phyloP scores from a whole-genome alignment of 345 rosid species.

The Anastatica hierochuntica region DNA sequence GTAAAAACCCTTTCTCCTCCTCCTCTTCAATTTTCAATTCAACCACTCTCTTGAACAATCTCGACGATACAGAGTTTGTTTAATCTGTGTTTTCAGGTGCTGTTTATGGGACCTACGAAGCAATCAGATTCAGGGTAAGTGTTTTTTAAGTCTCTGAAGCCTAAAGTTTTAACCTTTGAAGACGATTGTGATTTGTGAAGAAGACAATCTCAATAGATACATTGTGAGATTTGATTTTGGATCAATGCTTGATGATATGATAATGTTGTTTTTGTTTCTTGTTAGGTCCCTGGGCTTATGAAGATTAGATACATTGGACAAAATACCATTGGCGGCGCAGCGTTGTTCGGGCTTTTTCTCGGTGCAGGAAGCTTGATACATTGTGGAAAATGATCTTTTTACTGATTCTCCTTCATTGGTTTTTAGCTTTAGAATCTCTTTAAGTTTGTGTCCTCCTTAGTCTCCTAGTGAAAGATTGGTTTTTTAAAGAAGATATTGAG shows the following conservation, averaged over 20 bases:
- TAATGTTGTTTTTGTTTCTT: too few species aligned
- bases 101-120: conserved; percentile 59
- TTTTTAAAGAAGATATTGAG: neutral
- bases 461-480: too few species aligned
- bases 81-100: too few species aligned
- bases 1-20: conserved; percentile 23
- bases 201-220: neutral
- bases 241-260: too few species aligned
- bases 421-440: conserved; percentile 6
- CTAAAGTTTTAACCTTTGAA: too few species aligned
- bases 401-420: too few species aligned
- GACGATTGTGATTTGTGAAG: too few species aligned
- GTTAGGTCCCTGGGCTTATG: conserved; percentile 67
- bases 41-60: neutral
- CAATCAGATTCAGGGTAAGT: conserved; percentile 32
- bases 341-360: conserved; percentile 87
- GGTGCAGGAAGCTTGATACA: conserved; percentile 89
- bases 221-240: too few species aligned
- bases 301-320: conserved; percentile 85
- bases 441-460: conserved; percentile 1
- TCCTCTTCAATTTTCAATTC: too few species aligned
- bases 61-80: too few species aligned
- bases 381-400: conserved; percentile 62
- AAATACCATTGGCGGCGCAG: conserved; percentile 82
- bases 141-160: too few species aligned